Evolutionary conservation across 768 basidiomycete species (phyloP), one percentile per base, ranked within the genome.

Genomic region (Crepidotus variabilis): DNA sequence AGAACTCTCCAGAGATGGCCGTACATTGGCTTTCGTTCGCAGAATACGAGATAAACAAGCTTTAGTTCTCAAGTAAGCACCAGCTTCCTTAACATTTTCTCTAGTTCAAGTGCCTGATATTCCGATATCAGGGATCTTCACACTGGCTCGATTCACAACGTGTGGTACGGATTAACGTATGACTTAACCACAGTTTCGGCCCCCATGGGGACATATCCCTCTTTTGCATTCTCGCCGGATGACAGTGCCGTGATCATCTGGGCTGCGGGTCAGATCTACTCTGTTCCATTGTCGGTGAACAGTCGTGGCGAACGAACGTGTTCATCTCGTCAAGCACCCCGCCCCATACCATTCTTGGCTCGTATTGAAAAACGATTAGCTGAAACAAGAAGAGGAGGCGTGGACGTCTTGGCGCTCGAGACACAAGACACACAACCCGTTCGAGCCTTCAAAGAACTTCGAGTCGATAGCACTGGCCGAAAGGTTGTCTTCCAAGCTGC

Each of bases 121-220:
- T 21, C 45, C 16, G 9, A 33, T 21, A 34, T 11, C 56, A 90
- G 88, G 65, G 88, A 90, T 63, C 71, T 90, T 18, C 65, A 73
- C 36, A 86, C 85, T 0, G 88, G 88, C 16, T 85, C 85, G 2
- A 71, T 87, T 36, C 80, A 79, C 60, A 69, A 89, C 63, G 67
- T 84, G 16, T 90, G 85, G 85, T 70, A 88, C 54, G 88, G 86
- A 0, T 73, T 90, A 32, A 85, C 78, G 1, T 88, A 87, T 62
- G 88, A 90, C 64, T 73, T 85, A n/a, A 75, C 75, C 20, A 66
- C 67, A 9, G 74, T 88, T 51, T 88, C 83, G 8, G 85, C 87
- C 13, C 88, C 88, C 0, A 89, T 89, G 86, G 86, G 87, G 10
- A 90, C 88, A 39, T 90, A 90, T 61, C 88, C 88, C 0, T 84